Evolutionary conservation across 805 yeast species (phyloP), one percentile per base, ranked within the genome.

Genomic region (Candida suzukii): DNA sequence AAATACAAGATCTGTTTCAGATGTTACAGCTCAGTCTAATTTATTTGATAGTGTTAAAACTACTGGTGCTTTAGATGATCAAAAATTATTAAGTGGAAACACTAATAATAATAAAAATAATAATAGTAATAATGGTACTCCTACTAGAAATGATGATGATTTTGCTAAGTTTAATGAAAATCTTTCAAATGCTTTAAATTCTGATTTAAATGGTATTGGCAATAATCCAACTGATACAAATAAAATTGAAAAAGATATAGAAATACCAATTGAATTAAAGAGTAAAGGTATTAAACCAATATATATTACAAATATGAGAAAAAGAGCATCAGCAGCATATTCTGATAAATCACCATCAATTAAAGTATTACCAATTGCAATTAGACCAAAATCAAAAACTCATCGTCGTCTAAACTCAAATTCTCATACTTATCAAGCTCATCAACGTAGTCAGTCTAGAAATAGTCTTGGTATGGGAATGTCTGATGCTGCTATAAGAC

Each of bases 341-440:
- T 67, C 73, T 42, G 71, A 73, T 39, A 58, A 67, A 1, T 63
- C 69, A 2, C 75, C 80, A 0, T 64, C 64, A 0, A 59, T 62
- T 37, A 67, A 74, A 74, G 71, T 68, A 32, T 57, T 76, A 24
- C 82, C 82, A 0, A 65, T 70, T n/a, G 80, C 79, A 8, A 75
- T 76, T 17, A 53, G 72, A 33, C 78, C 78, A 18, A 56, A 65
- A 19, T 73, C 70, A 45, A 19, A 14, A n/a, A 31, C 29, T 26
- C 35, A 61, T 24, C 33, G 17, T 24, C 38, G 13, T 40, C 41
- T 12, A 44, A 44, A 40, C 49, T 50, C 68, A 43, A 49, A 44
- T 30, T 47, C 31, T 3, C 24, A 32, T 17, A 12, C 22, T 16
- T 17, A 21, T 3, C 29, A 39, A 14, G 8, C 35, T 38, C 10